Evolutionary conservation across 495 filamentous ascomycete species (phyloP).

Genomic region (Neurospora sp.): DNA sequence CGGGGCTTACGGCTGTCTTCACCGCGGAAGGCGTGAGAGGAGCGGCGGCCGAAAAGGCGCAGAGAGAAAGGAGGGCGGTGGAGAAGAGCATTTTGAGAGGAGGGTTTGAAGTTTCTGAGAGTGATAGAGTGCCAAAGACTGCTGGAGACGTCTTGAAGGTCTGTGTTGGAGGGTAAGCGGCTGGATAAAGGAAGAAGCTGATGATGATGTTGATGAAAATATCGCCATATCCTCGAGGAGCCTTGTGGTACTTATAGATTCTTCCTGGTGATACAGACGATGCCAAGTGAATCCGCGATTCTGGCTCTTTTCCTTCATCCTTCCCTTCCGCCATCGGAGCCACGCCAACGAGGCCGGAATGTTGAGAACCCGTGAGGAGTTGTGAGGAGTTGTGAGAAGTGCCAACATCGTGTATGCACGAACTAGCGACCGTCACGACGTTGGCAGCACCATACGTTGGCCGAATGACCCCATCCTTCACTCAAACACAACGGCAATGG

Average conservation of each 20-base stretch:
- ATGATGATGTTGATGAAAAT: not conserved
- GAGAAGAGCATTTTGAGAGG: not conserved
- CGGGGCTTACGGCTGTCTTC: not conserved
- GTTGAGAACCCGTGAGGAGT: not conserved
- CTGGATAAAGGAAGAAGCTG: not conserved
- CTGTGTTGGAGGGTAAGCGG: not conserved
- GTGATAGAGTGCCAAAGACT: not conserved
- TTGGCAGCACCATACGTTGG: not conserved
- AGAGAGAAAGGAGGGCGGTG: not conserved
- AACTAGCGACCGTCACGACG: not conserved
- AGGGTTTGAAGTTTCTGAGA: not conserved
- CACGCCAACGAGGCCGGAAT: not conserved
- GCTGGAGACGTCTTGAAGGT: not conserved
- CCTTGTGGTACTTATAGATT: not conserved
- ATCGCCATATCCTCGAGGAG: not conserved
- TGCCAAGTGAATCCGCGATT: not conserved
- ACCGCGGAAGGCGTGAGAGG: not conserved
- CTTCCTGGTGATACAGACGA: not conserved
- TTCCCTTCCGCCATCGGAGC: not conserved
- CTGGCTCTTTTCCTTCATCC: not conserved
- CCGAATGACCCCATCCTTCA: not conserved
- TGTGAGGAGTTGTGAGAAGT: not conserved
- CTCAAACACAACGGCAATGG: not conserved
- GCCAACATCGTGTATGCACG: not conserved
- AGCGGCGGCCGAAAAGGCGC: not conserved